Percentiles rank a stretch among this genome's conserved stretches.
phyloP scores from a whole-genome alignment of 306 rosid genomes.

The Luffa aegyptiaca region DNA sequence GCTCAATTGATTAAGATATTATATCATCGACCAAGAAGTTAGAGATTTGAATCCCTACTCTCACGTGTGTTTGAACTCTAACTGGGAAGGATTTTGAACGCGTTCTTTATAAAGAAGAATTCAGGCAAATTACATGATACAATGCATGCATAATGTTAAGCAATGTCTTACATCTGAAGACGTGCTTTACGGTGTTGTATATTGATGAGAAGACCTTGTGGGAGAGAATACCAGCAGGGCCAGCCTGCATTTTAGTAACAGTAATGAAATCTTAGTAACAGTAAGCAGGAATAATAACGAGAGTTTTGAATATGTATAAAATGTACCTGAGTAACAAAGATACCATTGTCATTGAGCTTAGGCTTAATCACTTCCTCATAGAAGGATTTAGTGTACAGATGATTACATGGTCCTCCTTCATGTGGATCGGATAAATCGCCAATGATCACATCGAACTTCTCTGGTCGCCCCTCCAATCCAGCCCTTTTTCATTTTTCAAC shows the following conservation, averaged over 20 bases:
- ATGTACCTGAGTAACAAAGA: constrained; percentile 25
- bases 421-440: constrained; percentile 27
- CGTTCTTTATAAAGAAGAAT: neutral
- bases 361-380: constrained; percentile 22
- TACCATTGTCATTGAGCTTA: constrained; percentile 21
- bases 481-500: constrained; percentile 2
- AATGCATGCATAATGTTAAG: neutral
- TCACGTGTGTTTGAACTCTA: too few species aligned
- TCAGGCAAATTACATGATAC: neutral
- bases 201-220: constrained; percentile 26
- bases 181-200: constrained; percentile 22
- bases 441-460: constrained; percentile 24
- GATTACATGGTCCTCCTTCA: constrained; percentile 30
- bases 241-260: constrained; percentile 11
- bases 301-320: neutral
- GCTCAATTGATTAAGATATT: too few species aligned
- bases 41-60: too few species aligned
- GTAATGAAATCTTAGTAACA: neutral
- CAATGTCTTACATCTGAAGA: constrained; percentile 14
- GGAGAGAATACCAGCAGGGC: constrained; percentile 24
- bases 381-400: constrained; percentile 21
- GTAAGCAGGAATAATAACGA: neutral
- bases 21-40: too few species aligned
- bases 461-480: constrained; percentile 14
- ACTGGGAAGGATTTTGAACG: neutral